These are phyloP conservation scores for Xylaria bambusicola DNA, from an alignment of 495 filamentous ascomycete species.

Conservation along the genomic window DNA sequence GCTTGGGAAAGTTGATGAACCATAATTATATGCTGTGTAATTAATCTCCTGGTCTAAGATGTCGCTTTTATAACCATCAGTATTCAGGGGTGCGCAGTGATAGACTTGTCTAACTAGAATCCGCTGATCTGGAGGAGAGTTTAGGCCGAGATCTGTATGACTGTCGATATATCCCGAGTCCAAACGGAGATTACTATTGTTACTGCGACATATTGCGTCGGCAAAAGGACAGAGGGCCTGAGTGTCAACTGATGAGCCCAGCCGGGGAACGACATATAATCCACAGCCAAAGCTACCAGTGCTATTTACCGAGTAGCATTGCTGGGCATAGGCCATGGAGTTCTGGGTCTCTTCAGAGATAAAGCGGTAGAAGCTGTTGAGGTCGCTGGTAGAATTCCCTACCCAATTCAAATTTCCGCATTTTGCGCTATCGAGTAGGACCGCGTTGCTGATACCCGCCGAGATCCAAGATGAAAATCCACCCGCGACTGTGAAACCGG, in stretches of 20 bases:
- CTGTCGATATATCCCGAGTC: constrained; percentile 25
- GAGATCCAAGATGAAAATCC: neutral
- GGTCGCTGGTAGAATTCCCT: neutral
- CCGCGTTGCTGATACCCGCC: constrained; percentile 10
- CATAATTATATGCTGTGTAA: too few species aligned
- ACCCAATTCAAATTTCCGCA: constrained; percentile 5
- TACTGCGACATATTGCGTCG: constrained; percentile 9
- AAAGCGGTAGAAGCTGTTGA: too few species aligned
- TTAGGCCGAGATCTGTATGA: constrained; percentile 24
- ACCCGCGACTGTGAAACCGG: neutral
- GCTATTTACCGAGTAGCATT: constrained; percentile 17
- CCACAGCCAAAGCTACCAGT: neutral
- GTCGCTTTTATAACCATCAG: constrained; percentile 20
- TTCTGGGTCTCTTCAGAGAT: neutral
- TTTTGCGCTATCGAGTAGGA: neutral
- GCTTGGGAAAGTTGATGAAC: too few species aligned
- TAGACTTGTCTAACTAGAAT: constrained; percentile 13
- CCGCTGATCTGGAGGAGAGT: constrained; percentile 19
- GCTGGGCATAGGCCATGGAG: constrained; percentile 20
- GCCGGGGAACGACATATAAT: constrained; percentile 3
- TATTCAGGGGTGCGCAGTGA: constrained; percentile 26
- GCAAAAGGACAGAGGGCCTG: constrained; percentile 26
- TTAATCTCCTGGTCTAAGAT: too few species aligned
- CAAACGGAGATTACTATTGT: constrained; percentile 16
- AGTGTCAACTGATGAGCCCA: constrained; percentile 10